phyloP scores from a whole-genome alignment of 2,329 filamentous ascomycete genomes.

The Pseudopithomyces chartarum region DNA sequence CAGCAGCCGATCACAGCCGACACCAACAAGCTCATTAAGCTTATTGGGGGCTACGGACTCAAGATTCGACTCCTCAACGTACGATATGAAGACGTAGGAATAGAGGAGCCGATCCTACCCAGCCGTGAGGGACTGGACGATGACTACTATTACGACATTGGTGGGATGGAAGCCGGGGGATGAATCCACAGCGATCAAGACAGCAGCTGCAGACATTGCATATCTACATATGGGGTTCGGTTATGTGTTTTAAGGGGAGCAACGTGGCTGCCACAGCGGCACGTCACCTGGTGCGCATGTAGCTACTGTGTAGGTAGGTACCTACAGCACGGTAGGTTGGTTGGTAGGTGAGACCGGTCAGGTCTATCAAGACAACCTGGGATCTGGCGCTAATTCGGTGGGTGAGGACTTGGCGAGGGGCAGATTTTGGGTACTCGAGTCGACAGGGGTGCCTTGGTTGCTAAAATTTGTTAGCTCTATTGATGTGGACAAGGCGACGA shows the following conservation, averaged over 20 bases:
- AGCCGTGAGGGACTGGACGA: conserved; percentile 85
- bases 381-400: conserved; percentile 9
- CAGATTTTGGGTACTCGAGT: conserved; percentile 1
- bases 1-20: conserved; percentile 97
- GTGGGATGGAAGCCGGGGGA: conserved; percentile 38
- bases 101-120: conserved; percentile 76
- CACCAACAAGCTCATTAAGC: conserved; percentile 83
- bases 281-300: background rate
- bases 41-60: conserved; percentile 88
- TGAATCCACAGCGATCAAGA: conserved; percentile 14
- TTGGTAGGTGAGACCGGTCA: too few relatives aligned
- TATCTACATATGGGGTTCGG: background rate
- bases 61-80: conserved; percentile 94
- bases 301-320: background rate
- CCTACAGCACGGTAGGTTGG: too few relatives aligned
- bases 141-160: conserved; percentile 85
- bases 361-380: background rate
- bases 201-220: background rate
- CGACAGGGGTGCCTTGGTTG: background rate
- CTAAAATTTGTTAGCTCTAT: conserved; percentile 10
- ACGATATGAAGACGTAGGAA: conserved; percentile 75
- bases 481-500: conserved; percentile 4
- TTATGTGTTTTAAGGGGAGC: background rate
- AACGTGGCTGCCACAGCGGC: background rate
- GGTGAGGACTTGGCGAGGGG: conserved; percentile 7